Evolutionary conservation across 192 early-diverging fungal genomes (phyloP).

Genomic region (Lobulomyces angularis): DNA sequence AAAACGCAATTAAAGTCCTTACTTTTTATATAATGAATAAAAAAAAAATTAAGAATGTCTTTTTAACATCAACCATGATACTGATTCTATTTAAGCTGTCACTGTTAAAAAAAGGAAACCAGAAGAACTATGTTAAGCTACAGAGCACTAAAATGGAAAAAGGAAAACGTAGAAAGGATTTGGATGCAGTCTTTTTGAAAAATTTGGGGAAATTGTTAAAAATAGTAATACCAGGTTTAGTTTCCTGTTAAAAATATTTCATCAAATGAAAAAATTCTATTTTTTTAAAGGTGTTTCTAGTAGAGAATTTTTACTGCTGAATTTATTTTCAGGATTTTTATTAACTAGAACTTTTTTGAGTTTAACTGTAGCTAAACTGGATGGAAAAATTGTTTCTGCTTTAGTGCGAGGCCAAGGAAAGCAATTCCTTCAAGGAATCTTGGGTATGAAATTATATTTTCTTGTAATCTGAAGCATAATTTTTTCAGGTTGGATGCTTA

Average conservation of each 20-base stretch:
- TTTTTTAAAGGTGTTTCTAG: too few relatives aligned
- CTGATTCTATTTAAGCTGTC: too few relatives aligned
- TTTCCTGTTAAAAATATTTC: too few relatives aligned
- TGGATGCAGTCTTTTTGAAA: slow-evolving; percentile 44
- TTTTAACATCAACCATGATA: too few relatives aligned
- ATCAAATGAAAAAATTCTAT: too few relatives aligned
- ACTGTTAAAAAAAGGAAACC: too few relatives aligned
- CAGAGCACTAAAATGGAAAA: slow-evolving; percentile 14
- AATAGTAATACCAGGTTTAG: slow-evolving; percentile 85
- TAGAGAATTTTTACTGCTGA: slow-evolving; percentile 76
- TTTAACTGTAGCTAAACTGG: slow-evolving; percentile 77
- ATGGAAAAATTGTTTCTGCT: slow-evolving; percentile 72
- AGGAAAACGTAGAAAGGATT: slow-evolving; percentile 20
- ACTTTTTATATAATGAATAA: too few relatives aligned
- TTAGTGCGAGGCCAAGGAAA: slow-evolving; percentile 61
- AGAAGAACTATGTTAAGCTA: too few relatives aligned
- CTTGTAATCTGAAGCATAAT: slow-evolving; percentile 62
- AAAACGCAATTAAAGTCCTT: too few relatives aligned
- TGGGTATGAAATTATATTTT: slow-evolving; percentile 66
- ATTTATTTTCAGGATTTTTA: slow-evolving; percentile 75
- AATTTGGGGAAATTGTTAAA: slow-evolving; percentile 57
- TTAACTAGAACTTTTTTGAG: slow-evolving; percentile 82
- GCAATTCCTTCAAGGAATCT: slow-evolving; percentile 69
- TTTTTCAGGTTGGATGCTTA: slow-evolving; percentile 90
- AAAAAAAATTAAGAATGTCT: too few relatives aligned